Conservation (phyloP, 1,284 basidiomycete species). For the Sporisorium iseilematis-ciliati region DNA sequence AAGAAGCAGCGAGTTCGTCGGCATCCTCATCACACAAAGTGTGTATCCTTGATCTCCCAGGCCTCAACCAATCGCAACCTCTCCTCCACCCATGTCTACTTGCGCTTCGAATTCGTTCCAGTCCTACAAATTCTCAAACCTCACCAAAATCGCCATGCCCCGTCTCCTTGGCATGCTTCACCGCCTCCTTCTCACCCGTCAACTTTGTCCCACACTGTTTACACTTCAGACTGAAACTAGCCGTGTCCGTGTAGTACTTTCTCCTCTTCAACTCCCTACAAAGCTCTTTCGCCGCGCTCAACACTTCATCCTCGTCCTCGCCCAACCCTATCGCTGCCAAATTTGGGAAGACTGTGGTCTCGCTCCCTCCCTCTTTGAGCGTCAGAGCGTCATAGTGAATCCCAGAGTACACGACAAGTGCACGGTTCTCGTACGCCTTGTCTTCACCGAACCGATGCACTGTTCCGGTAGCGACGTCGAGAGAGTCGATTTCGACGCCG, state of each 20-base stretch:
- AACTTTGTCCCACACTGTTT: constrained; percentile 40
- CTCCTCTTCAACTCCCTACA: constrained; percentile 37
- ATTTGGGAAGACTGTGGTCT: constrained; percentile 45
- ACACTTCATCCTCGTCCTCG: constrained; percentile 27
- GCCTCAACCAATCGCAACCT: too few species aligned
- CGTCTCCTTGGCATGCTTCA: constrained; percentile 52
- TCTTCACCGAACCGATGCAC: constrained; percentile 56
- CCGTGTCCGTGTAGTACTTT: constrained; percentile 59
- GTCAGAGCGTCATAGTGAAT: constrained; percentile 62
- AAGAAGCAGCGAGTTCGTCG: too few species aligned
- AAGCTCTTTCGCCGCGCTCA: constrained; percentile 37
- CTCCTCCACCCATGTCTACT: background rate
- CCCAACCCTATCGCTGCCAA: constrained; percentile 11
- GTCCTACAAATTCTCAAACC: background rate
- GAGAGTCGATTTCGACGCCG: constrained; percentile 39
- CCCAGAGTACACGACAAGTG: constrained; percentile 50
- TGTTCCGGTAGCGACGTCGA: constrained; percentile 50
- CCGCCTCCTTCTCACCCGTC: constrained; percentile 54
- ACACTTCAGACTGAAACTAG: constrained; percentile 51
- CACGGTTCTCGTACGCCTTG: constrained; percentile 28
- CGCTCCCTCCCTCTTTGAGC: constrained; percentile 18
- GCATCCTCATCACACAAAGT: too few species aligned
- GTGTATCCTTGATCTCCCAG: too few species aligned
- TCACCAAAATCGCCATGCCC: constrained; percentile 60
- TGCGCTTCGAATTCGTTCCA: background rate